Base-by-base conservation (phyloP, 495 filamentous ascomycete genomes). In the Penicillium lividum region DNA sequence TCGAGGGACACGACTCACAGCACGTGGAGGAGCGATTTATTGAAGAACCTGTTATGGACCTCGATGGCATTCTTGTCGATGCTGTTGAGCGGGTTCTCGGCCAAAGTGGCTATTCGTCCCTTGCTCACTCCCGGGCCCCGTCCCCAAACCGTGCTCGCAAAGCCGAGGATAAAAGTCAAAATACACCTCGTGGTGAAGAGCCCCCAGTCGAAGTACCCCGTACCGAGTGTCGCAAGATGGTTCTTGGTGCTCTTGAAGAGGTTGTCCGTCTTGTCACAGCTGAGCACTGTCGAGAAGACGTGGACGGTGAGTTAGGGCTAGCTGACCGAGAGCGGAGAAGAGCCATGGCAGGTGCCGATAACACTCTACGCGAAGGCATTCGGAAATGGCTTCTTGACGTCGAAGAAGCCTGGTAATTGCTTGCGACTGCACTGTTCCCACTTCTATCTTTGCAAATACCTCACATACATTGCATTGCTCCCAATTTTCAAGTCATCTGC, bases 61-160 rank as follows among this genome's bases (percentile, higher is more conserved):
- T 90, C 15, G 91, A 94, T 65, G 84, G 85, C 40, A 84, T 80
- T 4, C 79, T 96, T 0, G 82, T 89, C 25, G 88, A 92, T 56
- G 90, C 89, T 3, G 81, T 94, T 6, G 91, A 94, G 65, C 82
- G 82, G 33, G 85, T 93, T 45, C 82, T 93, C 29, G 80, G 83
- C 3, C 80, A 80, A 48, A 82, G 82, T 49, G 80, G 78, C 25
- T 73, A 79, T 44, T 78, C 80, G 0, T 81, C 79, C 0, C 55
- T 77, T 33, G 67, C 68, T 22, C 77, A 77, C 43, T 76, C 78
- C 0, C 71, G 78, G 10, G 71, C 74, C 25, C 76, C 73, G 27
- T 80, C 77, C 47, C 80, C 76, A 42, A 72, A 68, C 48, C 78
- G 73, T 46, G 63, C 64, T 44, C 73, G 71, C 18, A 66, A 59